Evolutionary conservation across 805 yeast genomes (phyloP), one percentile per base, ranked within the genome.

Genomic region (Barnettozyma sucrosica): DNA sequence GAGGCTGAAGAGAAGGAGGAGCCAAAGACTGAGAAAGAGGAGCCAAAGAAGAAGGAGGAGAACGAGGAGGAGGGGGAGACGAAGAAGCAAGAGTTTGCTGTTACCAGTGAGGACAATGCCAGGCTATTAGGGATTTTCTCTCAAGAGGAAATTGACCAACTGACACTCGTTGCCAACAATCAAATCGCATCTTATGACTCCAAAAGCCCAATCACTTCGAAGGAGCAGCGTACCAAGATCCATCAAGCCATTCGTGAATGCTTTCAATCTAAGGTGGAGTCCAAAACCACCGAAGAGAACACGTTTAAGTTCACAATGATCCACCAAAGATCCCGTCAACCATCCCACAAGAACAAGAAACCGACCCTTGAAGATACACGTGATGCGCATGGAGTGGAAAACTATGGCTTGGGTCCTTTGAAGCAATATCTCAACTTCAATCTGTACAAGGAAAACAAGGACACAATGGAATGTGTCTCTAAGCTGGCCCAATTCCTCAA

Each of bases 401-500:
- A 80, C 54, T 84, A 82, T 67, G 86, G 89, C 0, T 72, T 85
- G 48, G 97, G 97, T 2, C 80, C 83, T 25, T 71, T 74, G 48
- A 81, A 82, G 55, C 76, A 78, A 39, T 87, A 68, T 64, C 67
- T 90, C 40, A 90, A 85, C 58, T 84, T 90, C 59, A 80, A 85
- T 11, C 69, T 93, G 24, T 89, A 87, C 70, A 93, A 93, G 64
- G 97, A 93, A 62, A 93, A 93, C 68, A 86, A 90, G 63, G 99
- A 93, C 56, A 90, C 99, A 1, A 88, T 93, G 97, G 97, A 93
- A 67, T 93, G 88, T 13, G 93, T 93, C 1, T 76, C 81, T 18
- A 66, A 85, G 24, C 68, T 93, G 43, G 71, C 90, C 43, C 84
- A 84, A 61, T 76, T 87, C 51, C 70, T 93, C 53, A 77, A 89